phyloP scores from a whole-genome alignment of 2,329 filamentous ascomycete species.

The Chaetothyriales sp. region DNA sequence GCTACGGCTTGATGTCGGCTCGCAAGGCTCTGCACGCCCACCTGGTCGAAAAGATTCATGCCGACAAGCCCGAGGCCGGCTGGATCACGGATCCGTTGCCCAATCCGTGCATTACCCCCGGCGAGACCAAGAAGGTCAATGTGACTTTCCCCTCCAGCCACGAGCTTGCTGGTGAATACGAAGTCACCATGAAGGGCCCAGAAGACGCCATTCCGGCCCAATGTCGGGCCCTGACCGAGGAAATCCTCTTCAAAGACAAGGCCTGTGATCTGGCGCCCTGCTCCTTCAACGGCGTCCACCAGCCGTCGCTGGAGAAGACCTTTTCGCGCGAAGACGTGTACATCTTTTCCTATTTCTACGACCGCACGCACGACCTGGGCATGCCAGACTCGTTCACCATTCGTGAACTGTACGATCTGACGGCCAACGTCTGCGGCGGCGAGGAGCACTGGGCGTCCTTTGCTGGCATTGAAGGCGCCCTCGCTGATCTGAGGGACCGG shows the following conservation, averaged over 20 bases:
- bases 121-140: conserved; percentile 59
- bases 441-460: conserved; percentile 70
- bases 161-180: conserved; percentile 48
- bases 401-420: conserved; percentile 73
- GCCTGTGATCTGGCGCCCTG: conserved; percentile 77
- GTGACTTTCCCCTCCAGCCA: conserved; percentile 57
- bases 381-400: conserved; percentile 98
- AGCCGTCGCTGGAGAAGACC: conserved; percentile 82
- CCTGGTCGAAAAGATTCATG: conserved; percentile 54
- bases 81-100: conserved; percentile 61
- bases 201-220: conserved; percentile 61
- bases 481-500: conserved; percentile 65
- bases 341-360: conserved; percentile 96
- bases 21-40: conserved; percentile 70
- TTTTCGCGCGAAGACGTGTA: conserved; percentile 86
- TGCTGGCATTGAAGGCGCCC: conserved; percentile 56
- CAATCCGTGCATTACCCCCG: conserved; percentile 77
- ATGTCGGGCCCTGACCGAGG: conserved; percentile 81
- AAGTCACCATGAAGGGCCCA: conserved; percentile 81
- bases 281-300: conserved; percentile 95
- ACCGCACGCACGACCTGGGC: conserved; percentile 81
- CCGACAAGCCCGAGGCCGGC: conserved; percentile 36
- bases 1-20: conserved; percentile 91
- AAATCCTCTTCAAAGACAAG: conserved; percentile 75
- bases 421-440: conserved; percentile 71